Evolutionary conservation across 345 rosid genomes (phyloP), one percentile per base, ranked within the genome.

Genomic region (Crucihimalaya himalaica): DNA sequence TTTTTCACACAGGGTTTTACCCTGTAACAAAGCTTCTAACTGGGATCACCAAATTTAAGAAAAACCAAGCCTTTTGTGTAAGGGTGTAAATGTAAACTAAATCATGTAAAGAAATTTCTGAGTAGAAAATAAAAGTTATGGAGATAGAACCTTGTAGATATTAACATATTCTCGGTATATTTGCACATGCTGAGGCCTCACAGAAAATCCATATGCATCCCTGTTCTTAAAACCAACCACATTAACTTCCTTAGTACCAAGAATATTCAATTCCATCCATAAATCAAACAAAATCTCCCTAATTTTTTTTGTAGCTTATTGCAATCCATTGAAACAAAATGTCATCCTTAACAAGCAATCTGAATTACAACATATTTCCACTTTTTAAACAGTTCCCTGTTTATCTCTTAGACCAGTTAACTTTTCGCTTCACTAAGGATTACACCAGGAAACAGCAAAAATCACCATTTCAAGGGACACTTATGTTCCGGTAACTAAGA

Each of bases 151-250:
- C 99, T 95, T 86, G 86, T 95, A 95, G 81, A 95, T 95, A 65
- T 80, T 89, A 14, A 94, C 92, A 84, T 95, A 87, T 73, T 92
- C 96, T 75, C 91, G 77, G 80, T 92, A 95, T 86, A 87, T 83
- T 46, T 95, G 98, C 18, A 90, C 81, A 76, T 95, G 97, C 63
- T 95, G 96, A 43, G 99, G 98, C 79, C 97, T 90, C 79, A 95
- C 98, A 19, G 94, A 86, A 83, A 95, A 95, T 72, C 99, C 99
- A 84, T 95, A 95, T 0, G 97, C 94, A 84, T 95, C 99, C 88
- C 99, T 95, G 92, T 63, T 66, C 52, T 71, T 48, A 56, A 74
- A 31, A 58, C 45, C 52, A 58, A 54, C 42, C 53, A 19, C 8
- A 72, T 56, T 39, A 60, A 31, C 69, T 64, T 66, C 62, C 3